Evolutionary conservation across 2,329 filamentous ascomycete species (phyloP).

Genomic region (Diplodia sapinea): DNA sequence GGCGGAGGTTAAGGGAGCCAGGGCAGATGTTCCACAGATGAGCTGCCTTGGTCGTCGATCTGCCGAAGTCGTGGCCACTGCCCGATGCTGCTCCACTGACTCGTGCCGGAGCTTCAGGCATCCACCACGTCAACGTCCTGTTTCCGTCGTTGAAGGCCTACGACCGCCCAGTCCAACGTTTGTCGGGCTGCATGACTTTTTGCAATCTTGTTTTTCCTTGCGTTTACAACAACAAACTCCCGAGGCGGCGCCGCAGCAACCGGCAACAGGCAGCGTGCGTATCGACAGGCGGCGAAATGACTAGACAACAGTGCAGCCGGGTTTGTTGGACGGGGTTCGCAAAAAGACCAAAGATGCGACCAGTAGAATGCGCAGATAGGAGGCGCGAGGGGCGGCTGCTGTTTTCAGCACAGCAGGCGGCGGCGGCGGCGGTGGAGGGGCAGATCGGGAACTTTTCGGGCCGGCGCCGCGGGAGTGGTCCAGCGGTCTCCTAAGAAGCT

Average conservation of each 20-base stretch:
- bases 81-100: background rate
- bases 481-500: slow-evolving; percentile 25
- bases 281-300: background rate
- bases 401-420: slow-evolving; percentile 11
- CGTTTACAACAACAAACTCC: background rate
- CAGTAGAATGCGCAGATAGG: background rate
- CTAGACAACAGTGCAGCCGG: background rate
- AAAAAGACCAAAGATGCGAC: background rate
- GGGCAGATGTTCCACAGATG: slow-evolving; percentile 11
- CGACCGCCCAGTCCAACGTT: background rate
- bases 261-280: background rate
- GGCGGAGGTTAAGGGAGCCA: slow-evolving; percentile 13
- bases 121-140: background rate
- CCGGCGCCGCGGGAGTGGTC: slow-evolving; percentile 17
- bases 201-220: background rate
- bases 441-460: slow-evolving; percentile 7
- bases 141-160: background rate
- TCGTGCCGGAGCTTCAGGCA: background rate
- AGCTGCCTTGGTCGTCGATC: slow-evolving; percentile 29
- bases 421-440: slow-evolving; percentile 11
- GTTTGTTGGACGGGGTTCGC: background rate
- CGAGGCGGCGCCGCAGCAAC: background rate
- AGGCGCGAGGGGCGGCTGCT: background rate
- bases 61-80: slow-evolving; percentile 25
- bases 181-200: background rate